Base-by-base conservation (phyloP, 1,139 yeast genomes). In the Taiozyma sp. region DNA sequence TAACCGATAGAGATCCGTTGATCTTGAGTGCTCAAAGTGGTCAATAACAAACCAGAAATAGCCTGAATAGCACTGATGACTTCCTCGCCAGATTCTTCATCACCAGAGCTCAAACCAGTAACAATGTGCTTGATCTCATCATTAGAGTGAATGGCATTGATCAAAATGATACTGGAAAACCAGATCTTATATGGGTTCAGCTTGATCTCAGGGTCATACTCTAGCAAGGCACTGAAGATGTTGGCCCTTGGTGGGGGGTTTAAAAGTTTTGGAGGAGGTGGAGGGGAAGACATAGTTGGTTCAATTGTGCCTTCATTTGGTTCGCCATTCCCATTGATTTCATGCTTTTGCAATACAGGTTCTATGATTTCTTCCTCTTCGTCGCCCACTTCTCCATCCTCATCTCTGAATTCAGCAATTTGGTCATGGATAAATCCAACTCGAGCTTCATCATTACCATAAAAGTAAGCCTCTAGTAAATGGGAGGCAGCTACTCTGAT, bases 131-230 rank as follows among this genome's bases (percentile, higher is more conserved):
- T 68, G 26, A 68, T 46, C 13, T 59, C 62, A 6, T 73, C 74
- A 51, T 73, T 73, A 44, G 81, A 88, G 50, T 80, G 80, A 56
- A 90, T 79, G 5, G 90, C 63, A 52, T 79, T 80, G 50, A 87
- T 72, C 42, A 93, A 63, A 4, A 88, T 73, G 3, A 82, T 77
- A 1, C 88, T 74, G 0, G 97, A 83, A 69, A 93, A 91, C 95
- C 97, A 95, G 1, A 83, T 71, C 61, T 84, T 81, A 65, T 89
- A 93, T 0, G 99, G 97, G 58, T 95, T 91, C 43, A 90, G 68
- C 52, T 83, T 80, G 45, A 79, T 70, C 21, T 86, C 90, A 2
- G 88, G 79, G 59, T 90, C 95, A 61, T 87, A 89, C 57, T 86
- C 95, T 62, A 89, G 77, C 8, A 93, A 68, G 0, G 86, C 79